These are phyloP conservation scores for Trypanosoma caninum DNA, from an alignment of 208 protist genomes.

Conservation along the genomic window DNA sequence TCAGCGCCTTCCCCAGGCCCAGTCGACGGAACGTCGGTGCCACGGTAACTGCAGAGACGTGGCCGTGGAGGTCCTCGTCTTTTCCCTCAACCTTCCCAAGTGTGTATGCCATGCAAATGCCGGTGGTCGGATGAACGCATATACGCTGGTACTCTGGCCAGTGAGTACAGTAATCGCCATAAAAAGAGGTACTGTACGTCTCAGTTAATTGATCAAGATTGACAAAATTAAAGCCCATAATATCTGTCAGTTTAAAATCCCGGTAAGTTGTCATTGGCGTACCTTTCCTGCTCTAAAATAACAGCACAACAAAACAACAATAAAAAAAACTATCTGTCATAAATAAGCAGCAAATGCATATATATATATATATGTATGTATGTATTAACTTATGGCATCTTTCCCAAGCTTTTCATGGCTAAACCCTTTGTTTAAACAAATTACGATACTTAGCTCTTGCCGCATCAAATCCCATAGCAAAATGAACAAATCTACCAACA, in stretches of 20 bases:
- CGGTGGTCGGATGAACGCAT: constrained; percentile 84
- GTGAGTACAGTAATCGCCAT: constrained; percentile 95
- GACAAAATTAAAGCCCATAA: constrained; percentile 95
- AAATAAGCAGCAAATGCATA: no score
- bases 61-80: constrained; percentile 96
- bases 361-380: no score
- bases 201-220: constrained; percentile 97
- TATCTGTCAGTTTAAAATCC: constrained; percentile 91
- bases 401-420: no score
- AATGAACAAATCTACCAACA: no score
- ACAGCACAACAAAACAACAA: no score
- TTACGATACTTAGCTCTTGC: no score
- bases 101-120: constrained; percentile 95
- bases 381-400: no score
- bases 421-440: no score
- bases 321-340: no score
- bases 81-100: constrained; percentile 97
- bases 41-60: constrained; percentile 93
- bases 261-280: constrained; percentile 96
- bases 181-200: constrained; percentile 97
- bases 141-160: constrained; percentile 97
- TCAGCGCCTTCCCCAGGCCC: constrained; percentile 92
- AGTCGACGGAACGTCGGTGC: constrained; percentile 96
- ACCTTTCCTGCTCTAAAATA: no score
- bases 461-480: no score